Evolutionary conservation across 1,284 basidiomycete genomes (phyloP).

Genomic region (Rhodotorula sp.): DNA sequence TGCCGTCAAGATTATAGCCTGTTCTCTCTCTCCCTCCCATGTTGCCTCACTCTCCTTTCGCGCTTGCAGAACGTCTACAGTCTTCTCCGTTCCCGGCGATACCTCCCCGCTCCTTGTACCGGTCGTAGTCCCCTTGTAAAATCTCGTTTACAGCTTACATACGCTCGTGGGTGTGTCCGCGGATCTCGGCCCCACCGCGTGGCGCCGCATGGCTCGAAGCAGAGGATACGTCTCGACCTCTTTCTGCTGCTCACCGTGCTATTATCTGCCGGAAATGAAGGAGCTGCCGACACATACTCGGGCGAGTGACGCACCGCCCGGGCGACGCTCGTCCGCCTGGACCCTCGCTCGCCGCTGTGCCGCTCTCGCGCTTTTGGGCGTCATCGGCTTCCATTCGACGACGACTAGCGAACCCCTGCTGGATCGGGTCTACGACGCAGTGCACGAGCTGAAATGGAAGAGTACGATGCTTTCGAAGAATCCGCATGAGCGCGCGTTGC

Average conservation of each 20-base stretch:
- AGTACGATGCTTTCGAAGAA: conserved; percentile 33
- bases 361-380: background rate
- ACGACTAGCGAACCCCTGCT: background rate
- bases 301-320: no score
- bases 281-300: background rate
- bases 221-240: background rate
- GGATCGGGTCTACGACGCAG: background rate
- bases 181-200: no score
- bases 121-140: background rate
- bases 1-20: background rate
- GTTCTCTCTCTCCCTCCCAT: background rate
- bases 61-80: no score
- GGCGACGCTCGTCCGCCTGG: background rate
- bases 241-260: background rate
- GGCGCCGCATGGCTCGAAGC: no score
- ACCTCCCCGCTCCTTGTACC: background rate
- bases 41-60: background rate
- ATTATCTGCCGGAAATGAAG: background rate
- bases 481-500: conserved; percentile 48
- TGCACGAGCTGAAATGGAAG: background rate
- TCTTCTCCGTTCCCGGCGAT: no score
- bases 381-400: background rate
- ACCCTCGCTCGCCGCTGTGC: background rate
- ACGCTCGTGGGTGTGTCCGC: no score
- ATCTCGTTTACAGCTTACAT: no score